Evolutionary conservation across 441 rosid species (phyloP).

Genomic region (Populus hybrid): DNA sequence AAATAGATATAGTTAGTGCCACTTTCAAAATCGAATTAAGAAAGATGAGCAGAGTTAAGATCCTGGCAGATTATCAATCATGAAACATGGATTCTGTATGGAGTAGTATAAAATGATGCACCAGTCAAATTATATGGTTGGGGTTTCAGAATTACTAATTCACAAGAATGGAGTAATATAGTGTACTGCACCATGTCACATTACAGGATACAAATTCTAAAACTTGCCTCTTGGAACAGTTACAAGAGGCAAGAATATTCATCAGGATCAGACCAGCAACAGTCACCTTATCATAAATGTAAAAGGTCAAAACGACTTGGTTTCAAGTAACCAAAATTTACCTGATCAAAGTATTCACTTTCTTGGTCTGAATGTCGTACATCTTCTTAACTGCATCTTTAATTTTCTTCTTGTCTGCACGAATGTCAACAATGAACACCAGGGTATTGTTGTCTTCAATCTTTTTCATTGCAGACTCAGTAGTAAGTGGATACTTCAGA

Average conservation of each 20-base stretch:
- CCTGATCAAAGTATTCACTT: conserved; percentile 95
- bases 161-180: background rate
- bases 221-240: background rate
- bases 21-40: background rate
- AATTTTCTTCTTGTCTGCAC: conserved; percentile 87
- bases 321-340: conserved; percentile 11
- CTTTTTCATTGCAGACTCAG: conserved; percentile 85
- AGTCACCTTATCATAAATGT: background rate
- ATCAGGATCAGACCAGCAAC: background rate
- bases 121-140: background rate
- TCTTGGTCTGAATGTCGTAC: conserved; percentile 92
- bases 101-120: background rate
- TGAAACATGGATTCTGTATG: background rate
- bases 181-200: background rate
- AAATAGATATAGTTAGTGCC: background rate
- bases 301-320: background rate
- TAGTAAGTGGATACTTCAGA: conserved; percentile 71
- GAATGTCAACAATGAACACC: conserved; percentile 87
- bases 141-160: background rate
- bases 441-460: conserved; percentile 92
- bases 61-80: background rate
- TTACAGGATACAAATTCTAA: too few relatives aligned
- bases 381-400: conserved; percentile 90
- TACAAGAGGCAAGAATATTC: background rate
- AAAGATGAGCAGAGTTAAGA: background rate